phyloP scores from a whole-genome alignment of 2,329 filamentous ascomycete genomes.

The Coleophoma eucalyptorum region DNA sequence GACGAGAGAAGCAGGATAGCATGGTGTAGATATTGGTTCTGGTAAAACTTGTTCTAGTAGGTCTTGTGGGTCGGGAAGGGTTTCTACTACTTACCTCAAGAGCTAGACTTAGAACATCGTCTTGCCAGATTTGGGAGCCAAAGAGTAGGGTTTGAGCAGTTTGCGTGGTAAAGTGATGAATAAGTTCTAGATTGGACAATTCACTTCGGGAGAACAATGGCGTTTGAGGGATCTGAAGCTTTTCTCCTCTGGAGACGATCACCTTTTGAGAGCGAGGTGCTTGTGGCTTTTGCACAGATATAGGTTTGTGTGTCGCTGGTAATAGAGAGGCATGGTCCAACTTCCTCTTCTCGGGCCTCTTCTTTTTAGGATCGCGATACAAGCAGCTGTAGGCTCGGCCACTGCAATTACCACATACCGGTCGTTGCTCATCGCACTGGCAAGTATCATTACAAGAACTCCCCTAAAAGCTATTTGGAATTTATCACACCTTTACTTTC shows the following conservation, averaged over 20 bases:
- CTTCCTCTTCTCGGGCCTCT: neutral
- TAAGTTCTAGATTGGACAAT: neutral
- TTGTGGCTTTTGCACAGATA: neutral
- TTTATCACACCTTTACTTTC: neutral
- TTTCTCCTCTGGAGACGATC: neutral
- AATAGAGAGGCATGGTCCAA: neutral
- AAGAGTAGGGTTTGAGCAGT: neutral
- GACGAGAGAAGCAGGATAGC: neutral
- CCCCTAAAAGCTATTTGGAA: neutral
- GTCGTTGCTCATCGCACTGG: neutral
- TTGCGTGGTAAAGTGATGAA: slow-evolving; percentile 1
- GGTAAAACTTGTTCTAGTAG: neutral
- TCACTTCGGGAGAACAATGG: neutral
- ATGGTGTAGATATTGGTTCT: neutral
- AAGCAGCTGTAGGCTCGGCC: neutral
- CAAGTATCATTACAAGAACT: neutral
- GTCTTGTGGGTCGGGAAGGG: neutral
- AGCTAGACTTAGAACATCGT: neutral
- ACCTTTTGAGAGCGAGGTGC: neutral
- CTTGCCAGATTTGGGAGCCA: neutral
- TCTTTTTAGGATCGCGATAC: neutral
- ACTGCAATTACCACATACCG: neutral
- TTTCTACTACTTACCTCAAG: neutral
- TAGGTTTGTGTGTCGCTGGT: neutral
- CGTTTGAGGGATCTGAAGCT: neutral